Evolutionary conservation across 208 protist genomes (phyloP).

Genomic region (Trypanosoma caninum): DNA sequence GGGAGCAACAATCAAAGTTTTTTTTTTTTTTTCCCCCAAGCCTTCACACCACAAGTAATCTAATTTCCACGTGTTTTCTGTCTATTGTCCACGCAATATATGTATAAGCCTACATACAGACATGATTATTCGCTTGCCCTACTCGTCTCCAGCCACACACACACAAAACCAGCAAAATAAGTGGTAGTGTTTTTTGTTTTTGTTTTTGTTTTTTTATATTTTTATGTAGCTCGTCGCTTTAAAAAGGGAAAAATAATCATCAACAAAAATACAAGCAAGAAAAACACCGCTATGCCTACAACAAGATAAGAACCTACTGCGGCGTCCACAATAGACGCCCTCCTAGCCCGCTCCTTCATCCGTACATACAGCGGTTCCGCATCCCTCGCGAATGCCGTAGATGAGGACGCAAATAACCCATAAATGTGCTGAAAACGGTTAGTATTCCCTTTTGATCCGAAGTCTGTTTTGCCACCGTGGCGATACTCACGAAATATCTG

Average conservation of each 20-base stretch:
- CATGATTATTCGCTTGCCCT: too few species aligned
- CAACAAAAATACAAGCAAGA: background rate
- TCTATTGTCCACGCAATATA: too few species aligned
- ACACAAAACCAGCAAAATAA: too few species aligned
- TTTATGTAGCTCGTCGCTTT: background rate
- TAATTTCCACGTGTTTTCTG: too few species aligned
- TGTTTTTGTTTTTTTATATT: background rate
- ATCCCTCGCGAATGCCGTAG: background rate
- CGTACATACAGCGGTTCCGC: constrained; percentile 31
- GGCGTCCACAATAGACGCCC: constrained; percentile 35
- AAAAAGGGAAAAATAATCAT: background rate
- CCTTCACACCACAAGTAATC: too few species aligned
- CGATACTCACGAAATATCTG: constrained; percentile 1
- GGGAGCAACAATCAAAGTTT: background rate
- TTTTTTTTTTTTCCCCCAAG: too few species aligned
- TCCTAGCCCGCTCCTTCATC: constrained; percentile 34
- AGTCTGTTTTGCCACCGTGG: background rate
- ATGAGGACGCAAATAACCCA: background rate
- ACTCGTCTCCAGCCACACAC: too few species aligned
- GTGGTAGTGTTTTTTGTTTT: too few species aligned
- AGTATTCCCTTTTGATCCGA: background rate
- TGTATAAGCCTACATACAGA: too few species aligned
- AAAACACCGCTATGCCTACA: background rate
- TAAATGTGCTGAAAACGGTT: background rate
- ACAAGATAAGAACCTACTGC: background rate